Evolutionary conservation across 139 green algal genomes (phyloP).

Genomic region (Chlorella sp.): DNA sequence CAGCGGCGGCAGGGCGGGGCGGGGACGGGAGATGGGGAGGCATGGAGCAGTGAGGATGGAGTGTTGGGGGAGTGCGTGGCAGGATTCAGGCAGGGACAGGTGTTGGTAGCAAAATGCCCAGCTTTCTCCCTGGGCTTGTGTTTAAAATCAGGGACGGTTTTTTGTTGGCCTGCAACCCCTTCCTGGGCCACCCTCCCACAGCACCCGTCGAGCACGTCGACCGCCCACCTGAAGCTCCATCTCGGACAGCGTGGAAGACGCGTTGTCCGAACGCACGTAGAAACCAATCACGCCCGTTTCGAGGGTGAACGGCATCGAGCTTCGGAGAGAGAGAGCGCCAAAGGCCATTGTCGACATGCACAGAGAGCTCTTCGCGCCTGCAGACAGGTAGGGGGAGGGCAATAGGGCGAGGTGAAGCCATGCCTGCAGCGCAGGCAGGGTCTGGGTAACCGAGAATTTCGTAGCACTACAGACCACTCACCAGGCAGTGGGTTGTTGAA

Average conservation of each 20-base stretch:
- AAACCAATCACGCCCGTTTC: constrained; percentile 9
- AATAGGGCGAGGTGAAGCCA: not conserved
- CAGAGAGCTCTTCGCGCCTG: not conserved
- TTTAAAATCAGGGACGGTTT: no score
- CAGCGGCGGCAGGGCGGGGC: constrained; percentile 7
- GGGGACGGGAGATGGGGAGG: no score
- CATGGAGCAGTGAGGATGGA: not conserved
- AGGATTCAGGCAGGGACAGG: no score
- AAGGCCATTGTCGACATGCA: constrained; percentile 6
- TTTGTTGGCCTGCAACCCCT: no score
- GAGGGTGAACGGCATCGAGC: not conserved
- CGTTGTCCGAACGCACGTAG: not conserved
- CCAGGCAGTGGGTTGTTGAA: not conserved
- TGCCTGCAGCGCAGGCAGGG: no score
- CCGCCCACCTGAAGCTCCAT: no score
- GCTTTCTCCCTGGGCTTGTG: no score
- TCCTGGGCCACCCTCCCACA: no score
- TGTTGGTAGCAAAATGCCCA: no score
- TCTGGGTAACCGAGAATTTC: not conserved
- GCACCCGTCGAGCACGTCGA: no score
- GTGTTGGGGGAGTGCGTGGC: not conserved
- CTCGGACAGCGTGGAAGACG: no score
- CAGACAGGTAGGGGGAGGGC: not conserved
- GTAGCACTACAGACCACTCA: not conserved
- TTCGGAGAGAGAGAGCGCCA: constrained; percentile 5